Conservation (phyloP, 2,329 filamentous ascomycete genomes). For the Cordyceps militaris region DNA sequence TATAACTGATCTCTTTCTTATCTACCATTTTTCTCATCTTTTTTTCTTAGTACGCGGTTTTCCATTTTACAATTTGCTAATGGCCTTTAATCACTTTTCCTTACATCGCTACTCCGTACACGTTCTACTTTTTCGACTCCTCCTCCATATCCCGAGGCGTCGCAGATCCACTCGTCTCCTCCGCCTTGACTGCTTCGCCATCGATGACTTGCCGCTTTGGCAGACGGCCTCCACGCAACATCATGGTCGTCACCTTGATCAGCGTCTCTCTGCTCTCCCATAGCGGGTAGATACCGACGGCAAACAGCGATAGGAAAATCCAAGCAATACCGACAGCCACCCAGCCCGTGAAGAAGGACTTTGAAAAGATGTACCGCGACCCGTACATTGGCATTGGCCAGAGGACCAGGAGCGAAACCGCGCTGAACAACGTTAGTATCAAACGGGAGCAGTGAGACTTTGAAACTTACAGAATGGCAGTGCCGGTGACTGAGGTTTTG, state of each 20-base stretch:
- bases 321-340: slow-evolving; percentile 64
- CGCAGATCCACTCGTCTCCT: slow-evolving; percentile 11
- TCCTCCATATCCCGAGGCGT: no score
- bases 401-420: slow-evolving; percentile 65
- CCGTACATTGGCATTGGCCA: slow-evolving; percentile 95
- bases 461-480: slow-evolving; percentile 24
- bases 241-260: slow-evolving; percentile 15
- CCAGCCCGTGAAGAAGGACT: slow-evolving; percentile 66
- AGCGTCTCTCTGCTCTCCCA: slow-evolving; percentile 66
- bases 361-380: slow-evolving; percentile 57
- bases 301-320: slow-evolving; percentile 63
- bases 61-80: no score
- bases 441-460: neutral
- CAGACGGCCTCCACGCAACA: slow-evolving; percentile 15
- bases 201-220: neutral
- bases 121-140: no score
- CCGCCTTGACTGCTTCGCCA: slow-evolving; percentile 8
- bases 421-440: slow-evolving; percentile 26
- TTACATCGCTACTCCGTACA: no score
- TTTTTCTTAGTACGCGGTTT: no score
- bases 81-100: no score
- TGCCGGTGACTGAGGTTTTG: slow-evolving; percentile 35
- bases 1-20: no score
- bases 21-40: no score
- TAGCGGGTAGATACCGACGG: slow-evolving; percentile 74